A percentile compares a stretch with the other conserved stretches of the same genome.
Evolutionary conservation across 495 filamentous ascomycete species (phyloP).

Genomic region (Penicillium dipodomyicola): DNA sequence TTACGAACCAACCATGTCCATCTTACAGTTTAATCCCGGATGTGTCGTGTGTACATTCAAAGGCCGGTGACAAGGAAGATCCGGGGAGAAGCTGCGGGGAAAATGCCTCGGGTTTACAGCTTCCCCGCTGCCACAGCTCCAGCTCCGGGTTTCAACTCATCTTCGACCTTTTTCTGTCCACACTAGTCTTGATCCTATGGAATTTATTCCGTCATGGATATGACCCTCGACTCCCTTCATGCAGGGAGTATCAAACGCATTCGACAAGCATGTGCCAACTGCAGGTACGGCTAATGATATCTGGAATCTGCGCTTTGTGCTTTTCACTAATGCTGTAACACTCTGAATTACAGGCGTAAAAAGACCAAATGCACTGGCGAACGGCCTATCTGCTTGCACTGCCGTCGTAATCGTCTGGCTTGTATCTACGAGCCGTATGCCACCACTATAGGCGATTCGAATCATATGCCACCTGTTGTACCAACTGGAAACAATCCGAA

Average conservation of each 20-base stretch:
- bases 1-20: too few species aligned
- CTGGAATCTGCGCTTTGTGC: background rate
- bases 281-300: constrained; percentile 17
- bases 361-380: constrained; percentile 37
- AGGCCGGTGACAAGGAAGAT: too few species aligned
- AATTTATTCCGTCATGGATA: too few species aligned
- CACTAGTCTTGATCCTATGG: too few species aligned
- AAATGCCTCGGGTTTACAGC: too few species aligned
- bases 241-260: constrained; percentile 22
- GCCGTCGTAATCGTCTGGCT: constrained; percentile 20
- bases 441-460: constrained; percentile 1
- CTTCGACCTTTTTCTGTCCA: too few species aligned
- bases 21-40: too few species aligned
- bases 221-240: too few species aligned
- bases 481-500: background rate
- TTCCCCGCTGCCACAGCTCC: too few species aligned
- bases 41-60: too few species aligned
- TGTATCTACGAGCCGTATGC: constrained; percentile 29
- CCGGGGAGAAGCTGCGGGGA: too few species aligned
- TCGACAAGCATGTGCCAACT: constrained; percentile 32
- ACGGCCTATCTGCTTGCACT: constrained; percentile 29
- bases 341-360: constrained; percentile 20
- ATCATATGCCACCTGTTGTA: background rate
- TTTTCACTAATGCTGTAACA: background rate
- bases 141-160: too few species aligned